phyloP scores from a whole-genome alignment of 2,329 filamentous ascomycete genomes.

The Helotiales sp. region DNA sequence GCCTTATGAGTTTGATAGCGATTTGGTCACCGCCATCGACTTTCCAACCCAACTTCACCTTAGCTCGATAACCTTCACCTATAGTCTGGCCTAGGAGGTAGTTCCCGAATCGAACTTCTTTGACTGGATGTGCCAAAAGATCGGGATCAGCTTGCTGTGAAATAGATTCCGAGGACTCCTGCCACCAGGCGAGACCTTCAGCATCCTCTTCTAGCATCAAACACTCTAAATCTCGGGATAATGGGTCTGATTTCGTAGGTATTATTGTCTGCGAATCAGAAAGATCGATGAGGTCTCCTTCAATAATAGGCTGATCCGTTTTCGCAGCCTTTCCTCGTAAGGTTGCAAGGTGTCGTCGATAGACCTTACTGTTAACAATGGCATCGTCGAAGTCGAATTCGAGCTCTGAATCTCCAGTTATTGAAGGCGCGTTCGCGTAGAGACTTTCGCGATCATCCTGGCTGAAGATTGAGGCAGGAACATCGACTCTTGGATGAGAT shows the following conservation, averaged over 20 bases:
- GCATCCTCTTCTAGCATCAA: not conserved
- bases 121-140: too few relatives aligned
- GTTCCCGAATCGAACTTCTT: slow-evolving; percentile 72
- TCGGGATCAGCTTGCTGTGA: too few relatives aligned
- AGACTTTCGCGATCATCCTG: not conserved
- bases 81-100: slow-evolving; percentile 95
- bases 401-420: not conserved
- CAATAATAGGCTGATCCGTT: not conserved
- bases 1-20: slow-evolving; percentile 95
- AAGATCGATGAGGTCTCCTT: not conserved
- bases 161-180: too few relatives aligned
- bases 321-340: not conserved
- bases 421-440: not conserved
- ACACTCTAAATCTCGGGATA: not conserved
- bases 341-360: not conserved
- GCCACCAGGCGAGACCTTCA: too few relatives aligned
- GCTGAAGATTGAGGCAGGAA: not conserved
- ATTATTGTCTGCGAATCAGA: not conserved
- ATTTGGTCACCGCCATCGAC: slow-evolving; percentile 89
- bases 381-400: not conserved
- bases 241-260: not conserved
- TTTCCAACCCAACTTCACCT: slow-evolving; percentile 98
- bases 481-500: not conserved
- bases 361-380: not conserved
- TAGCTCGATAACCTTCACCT: slow-evolving; percentile 97